Evolutionary conservation across 2,329 filamentous ascomycete genomes (phyloP).

Genomic region (Graphilbum sp.): DNA sequence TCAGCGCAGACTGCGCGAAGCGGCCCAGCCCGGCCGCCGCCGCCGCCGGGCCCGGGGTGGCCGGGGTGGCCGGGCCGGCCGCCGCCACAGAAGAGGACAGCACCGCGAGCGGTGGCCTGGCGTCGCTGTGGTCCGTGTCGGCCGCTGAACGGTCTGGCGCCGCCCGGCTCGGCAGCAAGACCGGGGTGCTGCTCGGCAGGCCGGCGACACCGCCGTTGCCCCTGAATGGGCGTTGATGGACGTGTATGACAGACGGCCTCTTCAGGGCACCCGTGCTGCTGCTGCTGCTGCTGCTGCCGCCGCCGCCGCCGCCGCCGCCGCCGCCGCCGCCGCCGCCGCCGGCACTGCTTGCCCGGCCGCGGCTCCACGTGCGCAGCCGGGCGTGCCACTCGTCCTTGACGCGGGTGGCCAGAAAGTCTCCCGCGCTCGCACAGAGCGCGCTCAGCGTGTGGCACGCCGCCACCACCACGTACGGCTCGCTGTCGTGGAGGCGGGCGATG

Average conservation of each 20-base stretch:
- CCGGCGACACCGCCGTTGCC: neutral
- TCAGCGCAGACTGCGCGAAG: slow-evolving; percentile 43
- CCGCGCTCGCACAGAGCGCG: slow-evolving; percentile 53
- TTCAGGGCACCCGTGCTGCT: neutral
- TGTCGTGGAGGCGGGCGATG: slow-evolving; percentile 47
- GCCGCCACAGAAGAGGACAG: neutral
- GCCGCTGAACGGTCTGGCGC: too few relatives aligned
- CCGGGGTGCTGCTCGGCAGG: neutral
- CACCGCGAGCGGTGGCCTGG: neutral
- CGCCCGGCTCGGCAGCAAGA: neutral
- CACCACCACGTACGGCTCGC: slow-evolving; percentile 50
- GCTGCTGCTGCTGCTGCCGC: neutral
- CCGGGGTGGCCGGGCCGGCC: neutral
- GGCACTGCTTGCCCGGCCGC: too few relatives aligned
- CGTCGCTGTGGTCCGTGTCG: neutral
- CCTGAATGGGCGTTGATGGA: neutral
- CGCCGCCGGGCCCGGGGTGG: neutral
- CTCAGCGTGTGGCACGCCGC: slow-evolving; percentile 54
- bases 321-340: slow-evolving; percentile 22
- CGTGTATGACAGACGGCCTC: slow-evolving; percentile 3
- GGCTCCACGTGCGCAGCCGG: slow-evolving; percentile 32
- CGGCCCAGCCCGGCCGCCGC: slow-evolving; percentile 26
- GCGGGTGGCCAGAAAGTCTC: slow-evolving; percentile 64
- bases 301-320: neutral
- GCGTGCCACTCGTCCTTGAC: slow-evolving; percentile 57